Conservation (phyloP, 1,139 yeast genomes). For the Blastobotrys capitulatus region DNA sequence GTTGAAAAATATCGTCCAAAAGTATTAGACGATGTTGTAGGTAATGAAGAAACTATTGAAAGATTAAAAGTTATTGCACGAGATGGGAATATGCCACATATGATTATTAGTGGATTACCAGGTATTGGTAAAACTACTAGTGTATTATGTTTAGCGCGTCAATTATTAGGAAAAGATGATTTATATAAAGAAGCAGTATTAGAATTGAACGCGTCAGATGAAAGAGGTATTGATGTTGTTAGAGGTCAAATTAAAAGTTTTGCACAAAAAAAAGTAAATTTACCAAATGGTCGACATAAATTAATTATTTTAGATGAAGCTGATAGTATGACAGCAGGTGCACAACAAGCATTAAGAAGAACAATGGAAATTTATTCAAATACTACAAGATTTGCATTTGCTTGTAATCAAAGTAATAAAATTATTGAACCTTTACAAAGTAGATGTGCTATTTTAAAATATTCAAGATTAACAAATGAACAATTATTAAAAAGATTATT, state of each 20-base stretch:
- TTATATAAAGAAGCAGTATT: constrained; percentile 76
- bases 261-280: constrained; percentile 89
- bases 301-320: constrained; percentile 94
- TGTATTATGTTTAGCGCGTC: constrained; percentile 81
- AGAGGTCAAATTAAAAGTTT: constrained; percentile 79
- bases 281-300: constrained; percentile 70
- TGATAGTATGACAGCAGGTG: constrained; percentile 97
- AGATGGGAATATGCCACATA: constrained; percentile 75
- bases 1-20: constrained; percentile 94
- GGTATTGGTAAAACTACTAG: constrained; percentile 98
- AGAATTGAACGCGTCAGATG: constrained; percentile 85
- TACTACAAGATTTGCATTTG: constrained; percentile 90
- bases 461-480: constrained; percentile 66
- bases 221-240: constrained; percentile 82
- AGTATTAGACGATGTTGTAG: constrained; percentile 78
- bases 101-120: constrained; percentile 93
- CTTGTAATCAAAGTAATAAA: constrained; percentile 95
- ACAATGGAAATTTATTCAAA: constrained; percentile 90
- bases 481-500: constrained; percentile 66
- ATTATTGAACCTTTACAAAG: constrained; percentile 91
- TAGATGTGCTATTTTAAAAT: constrained; percentile 91
- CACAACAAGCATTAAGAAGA: constrained; percentile 91
- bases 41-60: constrained; percentile 80
- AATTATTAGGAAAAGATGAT: constrained; percentile 78
- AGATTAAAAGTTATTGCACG: constrained; percentile 73